Evolutionary conservation across 2,329 filamentous ascomycete species (phyloP).

Genomic region (Alternaria alternata): DNA sequence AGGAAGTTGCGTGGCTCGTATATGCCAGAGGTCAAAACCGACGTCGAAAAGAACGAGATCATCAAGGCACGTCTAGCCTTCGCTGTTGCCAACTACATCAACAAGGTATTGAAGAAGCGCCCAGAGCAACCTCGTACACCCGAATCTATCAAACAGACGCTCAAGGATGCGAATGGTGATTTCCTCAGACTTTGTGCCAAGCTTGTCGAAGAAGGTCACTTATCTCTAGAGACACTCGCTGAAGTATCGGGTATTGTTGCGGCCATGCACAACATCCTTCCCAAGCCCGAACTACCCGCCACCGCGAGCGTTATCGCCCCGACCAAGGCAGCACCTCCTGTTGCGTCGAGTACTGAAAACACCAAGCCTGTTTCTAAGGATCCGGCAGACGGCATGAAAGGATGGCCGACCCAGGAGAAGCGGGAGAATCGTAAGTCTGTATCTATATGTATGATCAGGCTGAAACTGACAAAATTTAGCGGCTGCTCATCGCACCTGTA

Average conservation of each 20-base stretch:
- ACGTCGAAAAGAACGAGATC: conserved; percentile 15
- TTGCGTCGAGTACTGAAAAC: not conserved
- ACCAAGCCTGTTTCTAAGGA: conserved; percentile 3
- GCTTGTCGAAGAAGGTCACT: conserved; percentile 28
- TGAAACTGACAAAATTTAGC: conserved; percentile 25
- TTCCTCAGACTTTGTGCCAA: conserved; percentile 33
- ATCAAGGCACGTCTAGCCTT: conserved; percentile 29
- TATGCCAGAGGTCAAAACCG: conserved; percentile 4
- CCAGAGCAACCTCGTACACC: conserved; percentile 13
- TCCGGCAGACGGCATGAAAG: conserved; percentile 19
- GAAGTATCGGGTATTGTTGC: conserved; percentile 35
- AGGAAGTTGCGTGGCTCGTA: conserved; percentile 29
- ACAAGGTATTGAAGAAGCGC: conserved; percentile 22
- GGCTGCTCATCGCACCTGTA: conserved; percentile 33
- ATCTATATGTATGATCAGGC: not conserved
- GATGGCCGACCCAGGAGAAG: conserved; percentile 43
- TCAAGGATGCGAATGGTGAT: conserved; percentile 29
- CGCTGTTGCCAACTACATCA: conserved; percentile 33
- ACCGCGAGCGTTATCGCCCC: not conserved
- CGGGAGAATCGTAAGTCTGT: conserved; percentile 36
- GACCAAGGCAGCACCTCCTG: not conserved
- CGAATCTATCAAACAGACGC: conserved; percentile 21
- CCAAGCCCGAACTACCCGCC: conserved; percentile 17
- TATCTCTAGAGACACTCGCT: conserved; percentile 31
- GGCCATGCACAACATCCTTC: conserved; percentile 26